phyloP scores from a whole-genome alignment of 345 rosid genomes.

The Bruguiera parviflora region DNA sequence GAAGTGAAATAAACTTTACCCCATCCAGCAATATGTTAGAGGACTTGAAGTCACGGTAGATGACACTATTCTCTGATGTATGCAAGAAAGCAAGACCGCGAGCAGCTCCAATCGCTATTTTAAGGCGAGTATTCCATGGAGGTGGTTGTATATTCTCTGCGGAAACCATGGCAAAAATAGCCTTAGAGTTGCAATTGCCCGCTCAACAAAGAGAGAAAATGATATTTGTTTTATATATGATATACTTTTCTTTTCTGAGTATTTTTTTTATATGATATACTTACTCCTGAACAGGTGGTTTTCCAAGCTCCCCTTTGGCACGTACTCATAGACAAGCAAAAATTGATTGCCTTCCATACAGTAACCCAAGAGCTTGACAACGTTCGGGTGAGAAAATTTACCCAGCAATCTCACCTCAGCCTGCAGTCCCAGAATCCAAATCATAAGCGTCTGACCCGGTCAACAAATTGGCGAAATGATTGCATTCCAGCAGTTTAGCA shows the following conservation, averaged over 20 bases:
- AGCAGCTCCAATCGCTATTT: constrained; percentile 77
- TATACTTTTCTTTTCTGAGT: no score
- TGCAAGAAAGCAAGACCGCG: constrained; percentile 70
- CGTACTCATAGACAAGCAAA: constrained; percentile 71
- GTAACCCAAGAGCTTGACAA: constrained; percentile 77
- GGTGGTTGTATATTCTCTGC: constrained; percentile 54
- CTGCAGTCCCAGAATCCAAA: constrained; percentile 32
- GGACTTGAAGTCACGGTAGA: constrained; percentile 82
- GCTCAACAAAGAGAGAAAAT: neutral
- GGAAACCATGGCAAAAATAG: neutral
- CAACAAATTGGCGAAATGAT: no score
- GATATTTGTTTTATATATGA: neutral
- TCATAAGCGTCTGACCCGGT: no score
- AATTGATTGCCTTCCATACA: constrained; percentile 71
- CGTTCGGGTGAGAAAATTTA: constrained; percentile 73
- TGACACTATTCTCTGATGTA: constrained; percentile 72
- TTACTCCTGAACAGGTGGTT: constrained; percentile 71
- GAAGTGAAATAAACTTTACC: constrained; percentile 27
- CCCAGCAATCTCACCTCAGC: constrained; percentile 79
- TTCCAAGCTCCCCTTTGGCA: constrained; percentile 77
- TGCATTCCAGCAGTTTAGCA: no score
- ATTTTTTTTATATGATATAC: neutral
- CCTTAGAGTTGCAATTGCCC: neutral
- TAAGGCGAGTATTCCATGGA: constrained; percentile 56
- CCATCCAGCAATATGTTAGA: constrained; percentile 76